Evolutionary conservation across 805 yeast genomes (phyloP).

Genomic region (Trichomonascus vanleenenianus): DNA sequence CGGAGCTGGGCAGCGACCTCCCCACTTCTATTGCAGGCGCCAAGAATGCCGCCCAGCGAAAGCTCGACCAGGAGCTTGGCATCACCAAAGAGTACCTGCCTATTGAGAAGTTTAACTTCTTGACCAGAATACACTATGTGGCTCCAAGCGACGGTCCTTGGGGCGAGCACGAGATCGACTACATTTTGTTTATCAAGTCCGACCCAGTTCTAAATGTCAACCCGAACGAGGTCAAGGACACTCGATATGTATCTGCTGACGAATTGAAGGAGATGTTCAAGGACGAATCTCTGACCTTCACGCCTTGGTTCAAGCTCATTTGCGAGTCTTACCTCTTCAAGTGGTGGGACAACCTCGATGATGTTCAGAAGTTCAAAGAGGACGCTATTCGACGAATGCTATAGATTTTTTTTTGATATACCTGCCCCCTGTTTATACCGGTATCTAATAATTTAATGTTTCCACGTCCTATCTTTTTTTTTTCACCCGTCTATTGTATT

Average conservation of each 20-base stretch:
- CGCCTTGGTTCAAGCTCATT: constrained; percentile 97
- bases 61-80: constrained; percentile 89
- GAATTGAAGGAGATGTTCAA: constrained; percentile 71
- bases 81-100: constrained; percentile 56
- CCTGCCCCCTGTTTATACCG: not conserved
- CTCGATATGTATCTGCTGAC: constrained; percentile 58
- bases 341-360: constrained; percentile 84
- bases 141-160: constrained; percentile 71
- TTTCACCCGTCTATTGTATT: not conserved
- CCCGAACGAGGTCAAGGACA: constrained; percentile 80
- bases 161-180: constrained; percentile 99
- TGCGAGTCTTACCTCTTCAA: constrained; percentile 84
- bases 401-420: constrained; percentile 1
- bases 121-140: constrained; percentile 92
- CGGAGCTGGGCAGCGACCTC: constrained; percentile 67
- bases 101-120: constrained; percentile 60
- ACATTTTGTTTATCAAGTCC: constrained; percentile 71
- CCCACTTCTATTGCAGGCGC: constrained; percentile 66
- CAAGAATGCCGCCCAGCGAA: constrained; percentile 83
- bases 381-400: constrained; percentile 25
- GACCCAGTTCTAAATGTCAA: constrained; percentile 44
- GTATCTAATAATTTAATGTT: too few relatives aligned
- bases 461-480: not conserved
- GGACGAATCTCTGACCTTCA: constrained; percentile 60
- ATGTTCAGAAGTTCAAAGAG: constrained; percentile 42